Evolutionary conservation across 225 moss, liverwort and hornwort species (phyloP), one percentile per base, ranked within the genome.

Genomic region (Neckera pumila): DNA sequence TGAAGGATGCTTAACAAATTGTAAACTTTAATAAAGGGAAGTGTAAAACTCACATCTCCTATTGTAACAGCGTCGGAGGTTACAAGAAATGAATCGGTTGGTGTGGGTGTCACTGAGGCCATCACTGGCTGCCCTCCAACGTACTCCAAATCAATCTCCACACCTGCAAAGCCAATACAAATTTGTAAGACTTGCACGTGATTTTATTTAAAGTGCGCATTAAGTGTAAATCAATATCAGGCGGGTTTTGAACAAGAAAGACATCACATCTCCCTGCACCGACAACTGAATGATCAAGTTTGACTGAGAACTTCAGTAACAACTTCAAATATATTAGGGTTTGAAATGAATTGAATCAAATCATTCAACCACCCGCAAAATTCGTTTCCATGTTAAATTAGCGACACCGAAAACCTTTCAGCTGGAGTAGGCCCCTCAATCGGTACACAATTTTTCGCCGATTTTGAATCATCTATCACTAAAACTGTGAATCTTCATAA

Each of bases 31-130:
- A 10, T 9, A 12, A 4, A 71, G 42, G 22, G 34, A 67, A 45
- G 26, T 49, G 31, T 51, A 42, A 72, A 72, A 80, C 87, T 85
- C 84, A 97, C 97, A 84, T 97, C 97, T 82, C 97, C 97, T 27
- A 97, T 95, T 21, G 97, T 97, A 21, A 97, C 72, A 30, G 95
- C 95, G 23, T 96, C 96, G 7, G 90, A 64, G 36, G 81, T 3
- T 47, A 85, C 88, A 20, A 95, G 53, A 5, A 43, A 8, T 8
- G 95, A 89, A 76, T 92, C 86, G 13, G 95, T 93, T 19, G 97
- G 96, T 17, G 85, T 83, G 30, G 97, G 95, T 17, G 57, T 91
- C 34, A 95, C 90, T 30, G 60, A 8, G 6, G 89, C 89, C 81
- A 86, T 30, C 53, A 97, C 92, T 36, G 93, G n/a, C 63, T 93